Evolutionary conservation across 345 rosid genomes (phyloP), one percentile per base, ranked within the genome.

Genomic region (Bruguiera gymnorhiza): DNA sequence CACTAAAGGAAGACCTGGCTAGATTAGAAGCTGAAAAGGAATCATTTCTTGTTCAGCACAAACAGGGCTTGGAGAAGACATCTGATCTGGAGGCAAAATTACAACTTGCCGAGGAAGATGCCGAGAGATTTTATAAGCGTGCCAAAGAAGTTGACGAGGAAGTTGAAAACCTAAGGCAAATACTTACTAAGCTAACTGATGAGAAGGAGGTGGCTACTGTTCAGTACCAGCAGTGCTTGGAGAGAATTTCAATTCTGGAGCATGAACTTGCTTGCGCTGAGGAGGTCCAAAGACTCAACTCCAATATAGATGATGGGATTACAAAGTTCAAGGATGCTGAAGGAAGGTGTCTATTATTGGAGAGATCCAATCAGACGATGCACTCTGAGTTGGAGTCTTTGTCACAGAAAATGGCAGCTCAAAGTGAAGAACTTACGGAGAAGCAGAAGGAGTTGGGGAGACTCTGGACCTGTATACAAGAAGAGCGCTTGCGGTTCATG

Each of bases 381-480:
- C 88, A 88, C 59, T 76, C 88, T 30, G 97, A 92, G 67, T 62
- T 92, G 78, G 93, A 88, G 78, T 77, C 85, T 71, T 61, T 79
- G 63, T 63, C 73, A 63, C 87, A 84, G 77, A 88, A 86, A 82
- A 67, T 85, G 80, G 91, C 83, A 31, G 71, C 76, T 73, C 96
- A 88, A 84, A 86, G 83, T 70, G 81, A 84, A 30, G 97, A 92
- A 68, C 84, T 95, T 68, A 83, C 86, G 4, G 97, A 89, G 75
- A 95, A 92, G 78, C 93, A 95, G 86, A 80, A 84, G 81, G 97
- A 95, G 80, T 68, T 90, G 83, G 92, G 92, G 60, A 86, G 79
- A 68, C 86, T 95, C 27, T 92, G 97, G 99, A 76, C 89, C 53
- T 79, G 85, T 76, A 78, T 95, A 73, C 97, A 92, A 82, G 96